A percentile compares a stretch with the other conserved stretches of the same genome.
These are phyloP conservation scores for Cucumis variabilis DNA, from an alignment of 331 rosid genomes.

Conservation along the genomic window DNA sequence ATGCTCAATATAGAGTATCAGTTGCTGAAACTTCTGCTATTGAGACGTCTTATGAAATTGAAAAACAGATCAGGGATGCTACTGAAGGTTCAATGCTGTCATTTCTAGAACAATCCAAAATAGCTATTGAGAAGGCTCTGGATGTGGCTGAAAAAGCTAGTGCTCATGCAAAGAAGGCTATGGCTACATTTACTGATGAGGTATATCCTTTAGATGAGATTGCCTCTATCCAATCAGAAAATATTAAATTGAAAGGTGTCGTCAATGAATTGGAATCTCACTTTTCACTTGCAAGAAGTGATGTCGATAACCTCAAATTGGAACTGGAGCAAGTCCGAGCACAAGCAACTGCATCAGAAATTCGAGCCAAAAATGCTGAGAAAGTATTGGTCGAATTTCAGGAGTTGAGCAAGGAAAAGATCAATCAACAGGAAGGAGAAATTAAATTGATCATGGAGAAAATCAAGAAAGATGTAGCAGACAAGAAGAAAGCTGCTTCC, in stretches of 20 bases:
- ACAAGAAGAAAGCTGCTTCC: constrained; percentile 56
- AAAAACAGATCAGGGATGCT: constrained; percentile 68
- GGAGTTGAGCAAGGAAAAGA: constrained; percentile 53
- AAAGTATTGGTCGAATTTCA: constrained; percentile 60
- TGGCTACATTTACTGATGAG: constrained; percentile 48
- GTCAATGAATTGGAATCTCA: constrained; percentile 65
- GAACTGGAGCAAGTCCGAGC: constrained; percentile 55
- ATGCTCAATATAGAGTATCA: constrained; percentile 69
- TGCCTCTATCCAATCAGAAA: constrained; percentile 58
- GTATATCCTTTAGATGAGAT: constrained; percentile 55
- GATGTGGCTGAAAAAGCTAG: constrained; percentile 65
- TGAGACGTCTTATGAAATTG: constrained; percentile 64
- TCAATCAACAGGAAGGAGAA: constrained; percentile 57
- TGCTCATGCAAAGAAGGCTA: constrained; percentile 51
- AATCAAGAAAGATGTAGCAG: constrained; percentile 63
- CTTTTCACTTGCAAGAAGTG: constrained; percentile 52
- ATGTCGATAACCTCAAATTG: constrained; percentile 57
- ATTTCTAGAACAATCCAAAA: constrained; percentile 62
- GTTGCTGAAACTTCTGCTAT: constrained; percentile 81
- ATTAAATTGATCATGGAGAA: constrained; percentile 65
- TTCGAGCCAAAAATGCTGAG: constrained; percentile 64
- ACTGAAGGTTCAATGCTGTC: constrained; percentile 65
- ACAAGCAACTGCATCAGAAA: constrained; percentile 51
- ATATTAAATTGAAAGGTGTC: constrained; percentile 57
- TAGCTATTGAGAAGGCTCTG: constrained; percentile 68